Evolutionary conservation across 345 rosid species (phyloP).

Genomic region (Heritiera littoralis): DNA sequence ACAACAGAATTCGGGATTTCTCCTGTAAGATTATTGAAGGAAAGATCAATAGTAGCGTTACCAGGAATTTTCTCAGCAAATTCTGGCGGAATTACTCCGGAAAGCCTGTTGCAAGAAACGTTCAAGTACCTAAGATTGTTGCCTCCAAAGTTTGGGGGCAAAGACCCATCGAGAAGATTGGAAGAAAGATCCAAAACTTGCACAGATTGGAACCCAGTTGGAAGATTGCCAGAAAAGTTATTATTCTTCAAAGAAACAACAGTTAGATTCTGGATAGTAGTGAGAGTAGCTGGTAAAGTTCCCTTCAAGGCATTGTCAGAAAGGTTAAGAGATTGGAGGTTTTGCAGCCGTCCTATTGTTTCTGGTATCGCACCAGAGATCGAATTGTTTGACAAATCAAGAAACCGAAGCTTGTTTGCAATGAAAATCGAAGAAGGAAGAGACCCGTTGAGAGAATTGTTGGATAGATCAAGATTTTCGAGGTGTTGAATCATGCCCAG

Average conservation of each 20-base stretch:
- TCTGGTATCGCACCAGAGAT: slow-evolving; percentile 64
- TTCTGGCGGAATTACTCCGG: slow-evolving; percentile 59
- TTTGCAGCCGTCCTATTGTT: slow-evolving; percentile 41
- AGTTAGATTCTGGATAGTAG: slow-evolving; percentile 44
- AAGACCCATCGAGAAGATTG: slow-evolving; percentile 67
- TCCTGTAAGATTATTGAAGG: slow-evolving; percentile 74
- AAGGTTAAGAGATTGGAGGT: slow-evolving; percentile 60
- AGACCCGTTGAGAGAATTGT: slow-evolving; percentile 80
- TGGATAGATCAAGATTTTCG: slow-evolving; percentile 67
- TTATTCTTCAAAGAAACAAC: slow-evolving; percentile 62
- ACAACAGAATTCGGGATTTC: slow-evolving; percentile 55
- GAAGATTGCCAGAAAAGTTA: slow-evolving; percentile 55
- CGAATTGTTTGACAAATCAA: slow-evolving; percentile 73
- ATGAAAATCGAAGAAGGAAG: slow-evolving; percentile 60
- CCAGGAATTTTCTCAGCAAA: slow-evolving; percentile 56
- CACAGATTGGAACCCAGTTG: slow-evolving; percentile 51
- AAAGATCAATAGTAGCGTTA: slow-evolving; percentile 69
- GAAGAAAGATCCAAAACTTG: slow-evolving; percentile 75
- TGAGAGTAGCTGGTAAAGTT: slow-evolving; percentile 48
- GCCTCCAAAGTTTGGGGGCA: slow-evolving; percentile 76
- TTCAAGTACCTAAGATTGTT: slow-evolving; percentile 55
- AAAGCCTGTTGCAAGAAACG: slow-evolving; percentile 65
- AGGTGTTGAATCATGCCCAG: slow-evolving; percentile 59
- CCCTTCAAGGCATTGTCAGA: slow-evolving; percentile 78
- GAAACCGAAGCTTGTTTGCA: slow-evolving; percentile 57